Base-by-base conservation (phyloP, 1,284 basidiomycete genomes). In the Hymenochaete sp. region DNA sequence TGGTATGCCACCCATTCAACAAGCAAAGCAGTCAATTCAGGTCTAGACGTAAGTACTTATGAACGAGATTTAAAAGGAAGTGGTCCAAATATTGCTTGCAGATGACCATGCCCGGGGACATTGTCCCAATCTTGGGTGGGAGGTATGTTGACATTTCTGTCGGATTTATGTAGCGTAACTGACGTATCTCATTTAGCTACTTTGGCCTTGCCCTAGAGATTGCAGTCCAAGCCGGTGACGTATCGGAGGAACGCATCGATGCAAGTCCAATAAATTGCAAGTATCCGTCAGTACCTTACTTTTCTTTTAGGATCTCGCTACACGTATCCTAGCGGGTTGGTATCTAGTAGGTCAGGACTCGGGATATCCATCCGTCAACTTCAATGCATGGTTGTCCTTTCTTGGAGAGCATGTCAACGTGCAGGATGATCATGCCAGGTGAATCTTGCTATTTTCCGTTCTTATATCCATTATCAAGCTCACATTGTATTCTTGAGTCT, bases 81-180 rank as follows among this genome's bases (percentile, higher is more conserved):
- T 31, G 16, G n/a, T 35, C 1, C 25, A 5, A 41, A 24, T 24
- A 22, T 28, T n/a, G 2, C 4, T 44, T 26, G 10, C 8, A 63
- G 59, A 60, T 62, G 64, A 72, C 75, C 7, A 82, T 83, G 79
- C 84, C 84, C 2, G 82, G 82, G 29, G 82, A 82, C 52, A 69
- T 70, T n/a, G 44, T 55, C 55, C 18, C 57, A 61, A n/a, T 45
- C 42, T 29, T 58, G 53, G 5, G 51, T 46, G 4, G 52, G 14
- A 35, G 36, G 39, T 44, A 35, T 16, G 29, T 27, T 24, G 8
- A n/a, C n/a, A n/a, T 35, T n/a, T 31, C 21, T 6, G 4, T 29
- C 26, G 10, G 19, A 13, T 10, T 27, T 29, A 18, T 18, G 13
- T 41, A 8, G 8, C 7, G 8, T 4, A n/a, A 13, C 13, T 39